A percentile compares a stretch with the other conserved stretches of the same genome.
phyloP scores from a whole-genome alignment of 768 basidiomycete species.

The Tulasnella calospora region DNA sequence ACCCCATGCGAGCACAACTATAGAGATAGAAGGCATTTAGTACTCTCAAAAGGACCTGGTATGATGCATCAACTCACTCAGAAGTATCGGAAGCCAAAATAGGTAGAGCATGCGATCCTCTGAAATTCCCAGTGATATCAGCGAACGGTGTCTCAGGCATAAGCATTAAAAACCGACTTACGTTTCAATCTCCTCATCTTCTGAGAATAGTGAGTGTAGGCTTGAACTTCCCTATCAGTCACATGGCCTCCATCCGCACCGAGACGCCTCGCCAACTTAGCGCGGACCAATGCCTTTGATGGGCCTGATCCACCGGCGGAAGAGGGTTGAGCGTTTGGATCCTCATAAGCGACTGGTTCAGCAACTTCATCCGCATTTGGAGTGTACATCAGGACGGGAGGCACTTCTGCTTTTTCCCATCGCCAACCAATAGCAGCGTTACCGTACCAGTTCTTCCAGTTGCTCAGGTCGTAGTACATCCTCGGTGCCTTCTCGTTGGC shows the following conservation, averaged over 20 bases:
- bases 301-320: slow-evolving; percentile 31
- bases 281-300: slow-evolving; percentile 23
- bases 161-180: slow-evolving; percentile 36
- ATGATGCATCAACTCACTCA: slow-evolving; percentile 48
- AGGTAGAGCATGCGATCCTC: slow-evolving; percentile 79
- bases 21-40: not conserved
- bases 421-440: slow-evolving; percentile 36
- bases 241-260: slow-evolving; percentile 48
- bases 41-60: not conserved
- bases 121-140: slow-evolving; percentile 33
- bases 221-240: slow-evolving; percentile 63
- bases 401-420: slow-evolving; percentile 57
- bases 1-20: slow-evolving; percentile 31
- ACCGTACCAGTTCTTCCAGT: slow-evolving; percentile 13
- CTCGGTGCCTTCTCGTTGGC: not conserved
- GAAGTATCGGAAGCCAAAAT: slow-evolving; percentile 82
- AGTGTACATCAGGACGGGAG: slow-evolving; percentile 17
- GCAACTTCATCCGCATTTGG: slow-evolving; percentile 27
- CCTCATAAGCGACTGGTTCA: slow-evolving; percentile 28
- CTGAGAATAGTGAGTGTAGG: slow-evolving; percentile 58
- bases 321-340: slow-evolving; percentile 21
- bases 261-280: slow-evolving; percentile 38
- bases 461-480: not conserved
- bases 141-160: slow-evolving; percentile 13
- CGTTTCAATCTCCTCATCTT: slow-evolving; percentile 55